Base-by-base conservation (phyloP, 139 green algal genomes). In the Chlamydomonas sp. region DNA sequence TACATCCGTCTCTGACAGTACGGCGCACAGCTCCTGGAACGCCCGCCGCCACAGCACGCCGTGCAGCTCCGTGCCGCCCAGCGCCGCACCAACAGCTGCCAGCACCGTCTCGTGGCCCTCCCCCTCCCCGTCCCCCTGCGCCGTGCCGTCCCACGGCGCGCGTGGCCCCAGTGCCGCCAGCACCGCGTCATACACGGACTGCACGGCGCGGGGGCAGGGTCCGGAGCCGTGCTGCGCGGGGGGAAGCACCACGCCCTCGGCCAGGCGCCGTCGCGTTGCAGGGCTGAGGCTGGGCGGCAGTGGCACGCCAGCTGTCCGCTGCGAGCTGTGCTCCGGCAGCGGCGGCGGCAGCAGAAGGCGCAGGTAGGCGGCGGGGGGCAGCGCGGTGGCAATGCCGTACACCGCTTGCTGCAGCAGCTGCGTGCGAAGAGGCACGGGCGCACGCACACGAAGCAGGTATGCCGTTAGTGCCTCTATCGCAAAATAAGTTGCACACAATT, bases 351-450 rank as follows among this genome's bases (percentile, higher is more conserved):
- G 83, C 62, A 81, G 72, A 31, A 57, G 31, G 4, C 5, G 49
- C 16, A 81, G 83, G 58, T 81, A 57, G 12, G 58, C 62, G 3
- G 60, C 12, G 5, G 83, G n/a, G 12, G 2, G 5, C 10, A 87
- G 58, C 2, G 72, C 82, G 12, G 12, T 3, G 7, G 58, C 17
- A 62, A 87, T 20, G n/a, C 73, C 73, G 1, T 62, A 6, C 62
- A 20, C 62, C 62, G 81, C 73, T 14, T 80, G 62, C 72, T 87
- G 71, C 72, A 87, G 71, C 72, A 80, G 8, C 83, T 87, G 83
- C 12, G 14, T 0, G 71, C n/a, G 3, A 2, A 74, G 68, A 16
- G 1, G 68, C 68, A 49, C 6, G 17, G 12, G 67, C 67, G 20
- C 69, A 31, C 1, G 4, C 31, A 49, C 31, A 49, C 31, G 31